Evolutionary conservation across 2,329 filamentous ascomycete species (phyloP), one percentile per base, ranked within the genome.

Genomic region (Fusarium nurragi): DNA sequence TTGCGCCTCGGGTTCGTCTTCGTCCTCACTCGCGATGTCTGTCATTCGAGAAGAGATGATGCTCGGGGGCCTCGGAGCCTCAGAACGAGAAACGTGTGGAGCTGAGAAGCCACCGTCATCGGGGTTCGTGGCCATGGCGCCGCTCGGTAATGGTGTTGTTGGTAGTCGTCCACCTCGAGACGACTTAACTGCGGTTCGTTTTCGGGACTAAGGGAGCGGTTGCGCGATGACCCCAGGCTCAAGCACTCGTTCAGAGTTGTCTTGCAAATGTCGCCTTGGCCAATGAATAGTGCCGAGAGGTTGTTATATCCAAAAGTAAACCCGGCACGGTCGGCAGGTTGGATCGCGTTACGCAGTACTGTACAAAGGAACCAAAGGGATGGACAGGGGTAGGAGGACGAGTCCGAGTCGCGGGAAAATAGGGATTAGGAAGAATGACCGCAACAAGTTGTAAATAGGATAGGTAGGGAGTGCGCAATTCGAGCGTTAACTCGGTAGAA

Each of bases 41-140:
- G 89, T 92, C 84, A 92, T 89, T 60, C 87, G 87, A 56, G 89
- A 91, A 25, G 90, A 92, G 50, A 91, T 89, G 56, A 90, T 83
- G 65, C 88, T 90, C 43, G 87, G 82, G 21, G 85, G 83, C 28
- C 85, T 83, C 57, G 80, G 75, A 39, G 77, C 73, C 38, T 80
- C 74, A 72, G 77, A 77, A 45, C 70, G 75, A 4, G 80, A 77
- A 44, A 79, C 78, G 39, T 79, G 77, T 4, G 80, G 77, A 36
- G 69, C 70, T 19, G 77, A 74, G 50, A 81, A 79, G 57, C 74
- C 72, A 54, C 75, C 74, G 36, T 78, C 78, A 48, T 81, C 77
- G 48, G 72, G 73, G 47, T 79, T 78, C 18, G 75, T 73, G 44
- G 77, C 74, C 81, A 59, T 59, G 54, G 64, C 65, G 54, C 60